phyloP scores from a whole-genome alignment of 2,329 filamentous ascomycete genomes.

The Diatrype stigma region DNA sequence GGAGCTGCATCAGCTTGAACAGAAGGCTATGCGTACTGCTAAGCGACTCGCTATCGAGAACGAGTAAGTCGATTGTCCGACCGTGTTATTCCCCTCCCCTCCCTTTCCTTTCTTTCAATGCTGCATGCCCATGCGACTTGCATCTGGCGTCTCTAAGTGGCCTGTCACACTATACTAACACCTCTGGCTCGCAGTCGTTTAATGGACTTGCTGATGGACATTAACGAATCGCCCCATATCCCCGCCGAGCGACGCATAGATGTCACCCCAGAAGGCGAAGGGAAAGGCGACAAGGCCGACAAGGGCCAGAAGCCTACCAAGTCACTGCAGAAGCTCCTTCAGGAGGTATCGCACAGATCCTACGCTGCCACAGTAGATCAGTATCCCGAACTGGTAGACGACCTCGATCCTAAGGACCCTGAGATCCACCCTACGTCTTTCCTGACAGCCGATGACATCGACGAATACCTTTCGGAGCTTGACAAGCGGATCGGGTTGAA shows the following conservation, averaged over 20 bases:
- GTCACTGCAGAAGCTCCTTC: constrained; percentile 46
- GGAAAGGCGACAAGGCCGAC: constrained; percentile 39
- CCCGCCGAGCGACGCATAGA: constrained; percentile 71
- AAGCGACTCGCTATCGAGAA: constrained; percentile 86
- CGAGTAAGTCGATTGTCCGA: constrained; percentile 61
- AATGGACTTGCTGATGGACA: constrained; percentile 81
- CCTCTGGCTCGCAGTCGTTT: constrained; percentile 59
- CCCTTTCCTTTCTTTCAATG: constrained; percentile 13
- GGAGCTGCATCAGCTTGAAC: constrained; percentile 74
- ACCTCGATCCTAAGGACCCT: constrained; percentile 46
- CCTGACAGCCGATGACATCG: constrained; percentile 65
- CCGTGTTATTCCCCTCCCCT: neutral
- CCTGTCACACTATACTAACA: constrained; percentile 15
- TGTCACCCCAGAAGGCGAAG: constrained; percentile 47
- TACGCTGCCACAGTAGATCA: constrained; percentile 56
- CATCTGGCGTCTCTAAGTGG: constrained; percentile 1
- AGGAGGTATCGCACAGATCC: constrained; percentile 47
- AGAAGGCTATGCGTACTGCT: constrained; percentile 73
- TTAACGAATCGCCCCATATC: constrained; percentile 81
- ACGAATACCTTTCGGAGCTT: constrained; percentile 66
- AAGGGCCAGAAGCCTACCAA: constrained; percentile 37
- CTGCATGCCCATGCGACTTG: constrained; percentile 5
- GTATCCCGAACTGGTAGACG: constrained; percentile 53
- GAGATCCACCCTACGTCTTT: constrained; percentile 60
- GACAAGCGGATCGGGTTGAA: constrained; percentile 48